phyloP scores from a whole-genome alignment of 495 filamentous ascomycete species.

The Daldinia bambusicola region DNA sequence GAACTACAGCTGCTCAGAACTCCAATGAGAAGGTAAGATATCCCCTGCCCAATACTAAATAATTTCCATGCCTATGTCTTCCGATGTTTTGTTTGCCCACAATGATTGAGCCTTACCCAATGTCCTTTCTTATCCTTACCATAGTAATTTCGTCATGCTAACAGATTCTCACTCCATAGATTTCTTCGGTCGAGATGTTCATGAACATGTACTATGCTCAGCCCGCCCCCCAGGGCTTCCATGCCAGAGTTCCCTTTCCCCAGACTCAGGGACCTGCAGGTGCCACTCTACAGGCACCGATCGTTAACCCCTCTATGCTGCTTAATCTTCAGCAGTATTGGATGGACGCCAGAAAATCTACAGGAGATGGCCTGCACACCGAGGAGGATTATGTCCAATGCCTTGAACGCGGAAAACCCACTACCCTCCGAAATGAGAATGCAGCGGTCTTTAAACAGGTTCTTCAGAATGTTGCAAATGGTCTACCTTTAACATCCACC shows the following conservation, averaged over 20 bases:
- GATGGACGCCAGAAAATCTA: neutral
- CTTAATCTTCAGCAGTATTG: neutral
- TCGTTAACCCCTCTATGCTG: neutral
- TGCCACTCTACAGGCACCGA: neutral
- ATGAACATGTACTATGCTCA: slow-evolving; percentile 6
- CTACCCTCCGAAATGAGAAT: neutral
- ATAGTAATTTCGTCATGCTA: neutral
- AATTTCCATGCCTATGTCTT: neutral
- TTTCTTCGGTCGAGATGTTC: neutral
- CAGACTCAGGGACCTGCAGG: neutral
- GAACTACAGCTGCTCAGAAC: neutral
- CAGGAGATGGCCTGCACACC: neutral
- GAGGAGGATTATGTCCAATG: neutral
- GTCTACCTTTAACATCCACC: neutral
- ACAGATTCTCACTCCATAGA: neutral
- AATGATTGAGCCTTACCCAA: neutral
- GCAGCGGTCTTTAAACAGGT: neutral
- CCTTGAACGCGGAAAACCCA: neutral
- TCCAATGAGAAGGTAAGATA: neutral
- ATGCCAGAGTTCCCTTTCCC: neutral
- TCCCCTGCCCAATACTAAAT: neutral
- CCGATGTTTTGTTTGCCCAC: neutral
- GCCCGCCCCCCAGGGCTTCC: neutral
- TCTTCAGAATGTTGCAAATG: neutral
- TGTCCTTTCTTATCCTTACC: neutral